phyloP scores from a whole-genome alignment of 78 protist genomes.

The Andalucia godoyi region DNA sequence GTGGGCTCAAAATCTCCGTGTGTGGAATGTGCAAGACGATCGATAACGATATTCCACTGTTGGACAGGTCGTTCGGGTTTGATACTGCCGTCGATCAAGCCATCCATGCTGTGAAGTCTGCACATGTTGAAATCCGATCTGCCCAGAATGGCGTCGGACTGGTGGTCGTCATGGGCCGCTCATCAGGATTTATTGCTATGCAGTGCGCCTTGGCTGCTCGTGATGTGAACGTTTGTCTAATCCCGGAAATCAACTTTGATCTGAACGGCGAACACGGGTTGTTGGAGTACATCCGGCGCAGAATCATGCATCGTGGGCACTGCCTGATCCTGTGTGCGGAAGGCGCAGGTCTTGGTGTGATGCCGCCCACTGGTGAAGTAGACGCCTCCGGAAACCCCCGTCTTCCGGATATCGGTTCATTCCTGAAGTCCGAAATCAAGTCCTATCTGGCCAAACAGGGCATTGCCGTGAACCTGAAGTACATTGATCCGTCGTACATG shows the following conservation, averaged over 20 bases:
- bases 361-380: neutral
- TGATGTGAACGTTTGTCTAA: conserved; percentile 6
- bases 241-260: conserved; percentile 34
- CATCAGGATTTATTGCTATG: conserved; percentile 43
- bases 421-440: neutral
- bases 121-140: conserved; percentile 9
- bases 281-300: neutral
- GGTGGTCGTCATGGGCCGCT: conserved; percentile 63
- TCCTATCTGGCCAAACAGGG: neutral
- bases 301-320: neutral
- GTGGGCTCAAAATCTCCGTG: neutral
- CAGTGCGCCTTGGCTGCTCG: conserved; percentile 24
- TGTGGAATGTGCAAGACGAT: conserved; percentile 41
- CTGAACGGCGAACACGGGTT: neutral
- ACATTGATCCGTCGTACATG: conserved; percentile 52
- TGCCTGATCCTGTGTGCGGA: conserved; percentile 48
- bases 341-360: conserved; percentile 32
- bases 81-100: conserved; percentile 47
- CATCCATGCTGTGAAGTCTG: conserved; percentile 3
- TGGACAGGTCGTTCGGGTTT: conserved; percentile 38
- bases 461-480: neutral
- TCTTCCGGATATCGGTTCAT: conserved; percentile 14
- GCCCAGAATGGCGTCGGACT: conserved; percentile 24
- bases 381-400: conserved; percentile 24
- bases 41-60: conserved; percentile 17